phyloP scores from a whole-genome alignment of 805 yeast species.

The Ogataea degrootiae region DNA sequence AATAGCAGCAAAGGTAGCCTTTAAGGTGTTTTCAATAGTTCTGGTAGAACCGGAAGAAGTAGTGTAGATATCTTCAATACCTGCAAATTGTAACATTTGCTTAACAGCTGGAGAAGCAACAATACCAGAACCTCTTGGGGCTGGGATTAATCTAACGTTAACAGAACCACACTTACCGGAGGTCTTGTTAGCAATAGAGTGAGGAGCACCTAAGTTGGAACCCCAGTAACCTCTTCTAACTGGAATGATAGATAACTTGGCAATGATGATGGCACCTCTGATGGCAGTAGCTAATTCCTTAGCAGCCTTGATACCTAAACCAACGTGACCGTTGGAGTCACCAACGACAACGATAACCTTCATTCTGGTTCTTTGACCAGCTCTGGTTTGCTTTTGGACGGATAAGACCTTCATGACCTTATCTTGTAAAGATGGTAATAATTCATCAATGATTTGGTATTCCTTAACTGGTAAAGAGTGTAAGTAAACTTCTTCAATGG shows the following conservation, averaged over 20 bases:
- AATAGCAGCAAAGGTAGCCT: conserved; percentile 98
- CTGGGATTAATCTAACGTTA: conserved; percentile 97
- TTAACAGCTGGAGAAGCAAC: conserved; percentile 99
- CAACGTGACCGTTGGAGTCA: conserved; percentile 99
- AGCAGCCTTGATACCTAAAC: conserved; percentile 99
- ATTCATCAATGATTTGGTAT: conserved; percentile 95
- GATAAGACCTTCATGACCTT: conserved; percentile 99
- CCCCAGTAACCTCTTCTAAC: conserved; percentile 99
- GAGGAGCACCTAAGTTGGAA: conserved; percentile 98
- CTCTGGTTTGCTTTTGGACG: conserved; percentile 99
- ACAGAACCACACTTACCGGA: conserved; percentile 99
- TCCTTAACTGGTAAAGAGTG: conserved; percentile 99
- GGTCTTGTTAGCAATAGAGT: conserved; percentile 95
- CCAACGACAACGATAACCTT: conserved; percentile 99
- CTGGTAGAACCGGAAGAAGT: conserved; percentile 98
- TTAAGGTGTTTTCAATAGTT: conserved; percentile 99
- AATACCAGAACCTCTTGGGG: conserved; percentile 99
- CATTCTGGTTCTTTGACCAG: conserved; percentile 99
- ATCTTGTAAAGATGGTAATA: conserved; percentile 93
- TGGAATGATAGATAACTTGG: conserved; percentile 97
- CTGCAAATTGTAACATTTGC: conserved; percentile 98
- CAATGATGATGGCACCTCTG: conserved; percentile 99
- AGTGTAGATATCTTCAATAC: conserved; percentile 99
- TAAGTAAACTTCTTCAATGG: conserved; percentile 97
- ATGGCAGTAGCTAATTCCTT: conserved; percentile 99